phyloP scores from a whole-genome alignment of 306 rosid genomes.

The Carpinus fangiana region DNA sequence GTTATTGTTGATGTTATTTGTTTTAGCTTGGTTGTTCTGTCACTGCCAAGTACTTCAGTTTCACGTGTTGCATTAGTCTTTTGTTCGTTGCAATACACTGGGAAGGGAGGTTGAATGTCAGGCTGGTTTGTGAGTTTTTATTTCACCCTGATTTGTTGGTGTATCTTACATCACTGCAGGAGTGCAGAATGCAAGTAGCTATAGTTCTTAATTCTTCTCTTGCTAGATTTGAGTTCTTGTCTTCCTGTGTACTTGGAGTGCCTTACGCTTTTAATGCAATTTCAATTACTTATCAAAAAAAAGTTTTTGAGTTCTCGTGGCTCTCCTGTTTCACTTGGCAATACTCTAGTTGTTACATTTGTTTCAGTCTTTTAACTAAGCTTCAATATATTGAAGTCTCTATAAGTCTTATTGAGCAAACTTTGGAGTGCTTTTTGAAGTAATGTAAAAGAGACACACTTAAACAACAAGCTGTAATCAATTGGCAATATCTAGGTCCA shows the following conservation, averaged over 20 bases:
- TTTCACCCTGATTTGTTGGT: neutral
- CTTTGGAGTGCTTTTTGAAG: neutral
- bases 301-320: neutral
- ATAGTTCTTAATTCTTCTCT: neutral
- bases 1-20: neutral
- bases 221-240: neutral
- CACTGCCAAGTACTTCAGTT: neutral
- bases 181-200: neutral
- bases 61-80: neutral
- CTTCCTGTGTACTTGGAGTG: too few species aligned
- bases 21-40: neutral
- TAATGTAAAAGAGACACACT: neutral
- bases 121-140: too few species aligned
- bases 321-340: neutral
- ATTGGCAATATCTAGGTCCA: neutral
- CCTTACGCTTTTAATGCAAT: too few species aligned
- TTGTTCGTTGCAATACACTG: neutral
- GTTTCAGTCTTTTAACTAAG: neutral
- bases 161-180: neutral
- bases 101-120: too few species aligned
- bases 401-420: neutral
- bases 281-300: too few species aligned
- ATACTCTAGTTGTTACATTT: neutral
- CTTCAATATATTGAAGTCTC: neutral
- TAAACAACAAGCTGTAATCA: neutral